Evolutionary conservation across 129 eudicot genomes (phyloP).

Genomic region (Logfia minima): DNA sequence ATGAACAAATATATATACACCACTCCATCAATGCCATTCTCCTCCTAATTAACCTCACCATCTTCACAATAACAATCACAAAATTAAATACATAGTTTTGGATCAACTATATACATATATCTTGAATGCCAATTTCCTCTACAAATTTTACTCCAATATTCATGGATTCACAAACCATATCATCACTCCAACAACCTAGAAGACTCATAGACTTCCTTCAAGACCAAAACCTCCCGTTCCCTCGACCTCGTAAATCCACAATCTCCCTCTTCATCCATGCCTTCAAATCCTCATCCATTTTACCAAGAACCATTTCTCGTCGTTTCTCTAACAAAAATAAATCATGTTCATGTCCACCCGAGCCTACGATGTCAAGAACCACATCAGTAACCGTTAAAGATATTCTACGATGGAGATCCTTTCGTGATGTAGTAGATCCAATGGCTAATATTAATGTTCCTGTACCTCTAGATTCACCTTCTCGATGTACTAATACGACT

Average conservation of each 20-base stretch:
- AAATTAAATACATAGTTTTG: conserved; percentile 1
- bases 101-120: not conserved
- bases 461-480: conserved; percentile 40
- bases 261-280: conserved; percentile 42
- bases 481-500: conserved; percentile 29
- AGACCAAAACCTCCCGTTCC: conserved; percentile 37
- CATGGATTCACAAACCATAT: conserved; percentile 21
- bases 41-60: not conserved
- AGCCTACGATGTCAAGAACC: conserved; percentile 29
- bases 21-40: conserved; percentile 4
- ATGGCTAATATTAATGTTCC: conserved; percentile 32
- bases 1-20: conserved; percentile 9
- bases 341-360: conserved; percentile 6
- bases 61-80: conserved; percentile 24
- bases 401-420: conserved; percentile 79
- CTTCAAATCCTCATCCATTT: conserved; percentile 43
- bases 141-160: conserved; percentile 2
- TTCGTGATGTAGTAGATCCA: conserved; percentile 53
- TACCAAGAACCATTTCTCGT: conserved; percentile 50
- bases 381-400: conserved; percentile 67
- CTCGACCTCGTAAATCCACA: conserved; percentile 30
- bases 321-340: conserved; percentile 30
- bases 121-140: conserved; percentile 14
- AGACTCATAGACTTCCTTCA: conserved; percentile 76
- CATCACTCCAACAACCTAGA: conserved; percentile 33